A percentile compares a stretch with the other conserved stretches of the same genome.
These are phyloP conservation scores for Torulaspora maleeae DNA, from an alignment of 805 yeast genomes.

Conservation along the genomic window DNA sequence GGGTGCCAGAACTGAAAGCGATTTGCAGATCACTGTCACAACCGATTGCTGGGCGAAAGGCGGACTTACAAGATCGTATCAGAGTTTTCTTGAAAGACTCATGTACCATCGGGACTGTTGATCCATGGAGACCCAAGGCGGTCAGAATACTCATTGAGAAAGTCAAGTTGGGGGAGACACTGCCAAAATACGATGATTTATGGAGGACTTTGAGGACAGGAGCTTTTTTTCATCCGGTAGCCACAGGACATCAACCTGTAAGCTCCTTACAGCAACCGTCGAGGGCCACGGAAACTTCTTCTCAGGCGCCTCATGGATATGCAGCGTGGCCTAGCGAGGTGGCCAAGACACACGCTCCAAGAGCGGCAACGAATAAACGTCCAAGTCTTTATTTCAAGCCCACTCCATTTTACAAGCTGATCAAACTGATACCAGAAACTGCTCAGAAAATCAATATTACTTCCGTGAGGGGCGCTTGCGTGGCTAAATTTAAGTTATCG, in stretches of 20 bases:
- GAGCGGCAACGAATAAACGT: constrained; percentile 6
- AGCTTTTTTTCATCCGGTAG: constrained; percentile 24
- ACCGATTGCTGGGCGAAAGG: constrained; percentile 54
- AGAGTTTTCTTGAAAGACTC: constrained; percentile 44
- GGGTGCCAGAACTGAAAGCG: constrained; percentile 50
- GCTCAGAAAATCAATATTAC: constrained; percentile 35
- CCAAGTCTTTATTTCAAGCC: constrained; percentile 39
- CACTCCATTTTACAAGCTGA: constrained; percentile 53
- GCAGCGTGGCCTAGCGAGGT: constrained; percentile 8
- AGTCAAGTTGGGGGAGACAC: constrained; percentile 34
- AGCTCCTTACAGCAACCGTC: constrained; percentile 14
- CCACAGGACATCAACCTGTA: constrained; percentile 24
- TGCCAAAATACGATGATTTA: constrained; percentile 39
- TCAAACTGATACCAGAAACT: constrained; percentile 46
- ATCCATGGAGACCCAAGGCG: constrained; percentile 43
- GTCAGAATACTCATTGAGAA: constrained; percentile 42
- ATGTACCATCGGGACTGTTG: constrained; percentile 37
- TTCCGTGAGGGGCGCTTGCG: constrained; percentile 44
- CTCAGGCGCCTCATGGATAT: background rate
- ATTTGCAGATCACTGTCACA: constrained; percentile 49
- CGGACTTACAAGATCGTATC: constrained; percentile 54
- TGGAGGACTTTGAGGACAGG: constrained; percentile 25
- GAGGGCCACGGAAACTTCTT: background rate
- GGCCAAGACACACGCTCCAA: constrained; percentile 1
- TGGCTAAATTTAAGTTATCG: constrained; percentile 41